Evolutionary conservation across 2,329 filamentous ascomycete species (phyloP).

Genomic region (Aspergillus tanneri): DNA sequence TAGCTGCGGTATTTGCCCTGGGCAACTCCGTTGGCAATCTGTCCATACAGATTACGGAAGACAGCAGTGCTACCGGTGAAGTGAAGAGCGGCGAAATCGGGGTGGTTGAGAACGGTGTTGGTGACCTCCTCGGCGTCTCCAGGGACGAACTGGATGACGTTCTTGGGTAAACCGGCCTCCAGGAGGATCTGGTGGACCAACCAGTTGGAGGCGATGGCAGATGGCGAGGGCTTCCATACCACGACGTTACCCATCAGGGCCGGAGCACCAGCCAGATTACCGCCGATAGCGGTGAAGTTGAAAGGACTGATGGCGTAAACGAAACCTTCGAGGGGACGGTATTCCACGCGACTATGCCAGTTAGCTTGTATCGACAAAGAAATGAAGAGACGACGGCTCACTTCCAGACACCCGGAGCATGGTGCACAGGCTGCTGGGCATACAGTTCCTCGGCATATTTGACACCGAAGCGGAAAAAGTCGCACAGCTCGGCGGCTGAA

Average conservation of each 20-base stretch:
- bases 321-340: constrained; percentile 88
- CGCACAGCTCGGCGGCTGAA: constrained; percentile 83
- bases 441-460: constrained; percentile 92
- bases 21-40: constrained; percentile 78
- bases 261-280: constrained; percentile 78
- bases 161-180: constrained; percentile 83
- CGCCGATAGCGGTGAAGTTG: constrained; percentile 95
- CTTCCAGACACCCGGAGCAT: constrained; percentile 86
- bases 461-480: constrained; percentile 90
- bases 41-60: constrained; percentile 83
- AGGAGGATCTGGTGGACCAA: constrained; percentile 85
- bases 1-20: constrained; percentile 81
- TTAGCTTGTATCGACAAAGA: constrained; percentile 4
- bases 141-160: constrained; percentile 91
- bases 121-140: constrained; percentile 85
- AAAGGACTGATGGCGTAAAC: constrained; percentile 93
- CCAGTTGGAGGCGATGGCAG: constrained; percentile 85
- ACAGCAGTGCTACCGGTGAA: constrained; percentile 92
- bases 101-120: constrained; percentile 70
- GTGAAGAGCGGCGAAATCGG: constrained; percentile 84
- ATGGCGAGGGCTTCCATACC: constrained; percentile 94
- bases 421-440: constrained; percentile 78
- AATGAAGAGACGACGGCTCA: constrained; percentile 31
- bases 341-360: constrained; percentile 65
- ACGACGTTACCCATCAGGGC: constrained; percentile 92